Percentiles rank a stretch among this genome's conserved stretches.
Conservation (phyloP, 345 rosid species). For the Aquilaria yunnanensis region DNA sequence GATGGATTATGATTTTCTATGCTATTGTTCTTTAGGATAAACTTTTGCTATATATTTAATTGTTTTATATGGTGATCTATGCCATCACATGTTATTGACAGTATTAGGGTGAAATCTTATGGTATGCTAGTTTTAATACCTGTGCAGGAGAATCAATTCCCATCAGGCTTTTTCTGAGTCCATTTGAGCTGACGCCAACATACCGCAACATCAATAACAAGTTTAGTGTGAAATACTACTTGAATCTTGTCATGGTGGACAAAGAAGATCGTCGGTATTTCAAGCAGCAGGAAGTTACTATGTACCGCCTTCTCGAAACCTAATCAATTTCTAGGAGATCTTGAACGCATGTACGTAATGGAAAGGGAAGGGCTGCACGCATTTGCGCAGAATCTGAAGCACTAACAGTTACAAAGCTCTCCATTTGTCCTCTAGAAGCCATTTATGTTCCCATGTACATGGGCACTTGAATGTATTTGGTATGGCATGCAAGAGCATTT, state of each 20-base stretch:
- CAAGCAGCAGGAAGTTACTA: conserved; percentile 61
- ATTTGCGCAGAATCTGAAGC: neutral
- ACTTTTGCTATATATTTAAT: too few species aligned
- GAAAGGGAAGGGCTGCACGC: neutral
- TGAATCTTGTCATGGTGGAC: conserved; percentile 58
- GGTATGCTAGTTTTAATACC: neutral
- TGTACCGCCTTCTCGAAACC: conserved; percentile 39
- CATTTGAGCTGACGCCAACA: conserved; percentile 54
- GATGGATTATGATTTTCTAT: too few species aligned
- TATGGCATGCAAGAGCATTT: too few species aligned
- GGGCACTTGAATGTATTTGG: too few species aligned
- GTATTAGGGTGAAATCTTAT: too few species aligned
- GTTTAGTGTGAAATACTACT: conserved; percentile 57
- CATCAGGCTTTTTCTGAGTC: conserved; percentile 49
- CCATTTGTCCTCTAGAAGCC: too few species aligned
- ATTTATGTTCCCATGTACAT: too few species aligned
- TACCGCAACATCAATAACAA: conserved; percentile 53
- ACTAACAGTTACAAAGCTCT: too few species aligned
- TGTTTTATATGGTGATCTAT: too few species aligned
- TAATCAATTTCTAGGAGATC: neutral
- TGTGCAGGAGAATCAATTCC: conserved; percentile 57
- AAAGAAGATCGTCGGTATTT: conserved; percentile 63
- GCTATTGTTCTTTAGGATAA: too few species aligned
- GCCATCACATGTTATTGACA: too few species aligned
- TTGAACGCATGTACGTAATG: neutral